Conservation (phyloP, 768 basidiomycete genomes). For the Mycena chlorophos region DNA sequence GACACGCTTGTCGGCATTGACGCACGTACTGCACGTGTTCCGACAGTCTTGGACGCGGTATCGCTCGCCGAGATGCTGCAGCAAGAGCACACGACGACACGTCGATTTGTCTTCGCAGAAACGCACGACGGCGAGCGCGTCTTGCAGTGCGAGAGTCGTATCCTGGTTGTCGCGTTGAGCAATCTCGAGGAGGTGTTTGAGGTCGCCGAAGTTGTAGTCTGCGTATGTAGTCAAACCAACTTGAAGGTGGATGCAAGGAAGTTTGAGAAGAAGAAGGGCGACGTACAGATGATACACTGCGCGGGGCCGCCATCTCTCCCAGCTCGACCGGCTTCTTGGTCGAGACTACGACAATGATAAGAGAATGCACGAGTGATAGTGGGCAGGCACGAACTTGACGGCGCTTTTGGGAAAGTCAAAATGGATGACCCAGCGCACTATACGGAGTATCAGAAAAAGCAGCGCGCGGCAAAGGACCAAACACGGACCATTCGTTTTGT, state of each 20-base stretch:
- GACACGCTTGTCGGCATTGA: neutral
- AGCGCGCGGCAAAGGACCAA: neutral
- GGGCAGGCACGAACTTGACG: neutral
- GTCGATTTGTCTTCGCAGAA: neutral
- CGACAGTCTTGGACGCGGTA: neutral
- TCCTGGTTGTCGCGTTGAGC: neutral
- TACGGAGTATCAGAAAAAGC: neutral
- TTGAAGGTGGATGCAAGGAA: neutral
- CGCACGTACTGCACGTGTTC: neutral
- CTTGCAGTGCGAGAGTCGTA: too few relatives aligned
- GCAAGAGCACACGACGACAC: neutral
- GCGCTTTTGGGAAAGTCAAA: neutral
- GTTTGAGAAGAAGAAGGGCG: too few relatives aligned
- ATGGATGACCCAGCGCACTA: neutral
- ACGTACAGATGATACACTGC: neutral
- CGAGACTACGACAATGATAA: neutral
- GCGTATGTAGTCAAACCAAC: neutral
- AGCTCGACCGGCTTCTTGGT: neutral
- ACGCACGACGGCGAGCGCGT: neutral
- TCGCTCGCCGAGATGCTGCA: neutral
- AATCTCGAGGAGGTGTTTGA: neutral
- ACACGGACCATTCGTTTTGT: neutral
- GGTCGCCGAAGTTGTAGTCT: neutral
- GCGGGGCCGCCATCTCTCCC: too few relatives aligned
- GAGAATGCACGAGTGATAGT: neutral